Conservation (phyloP, 2,329 filamentous ascomycete species). For the Fusarium austroafricanum region DNA sequence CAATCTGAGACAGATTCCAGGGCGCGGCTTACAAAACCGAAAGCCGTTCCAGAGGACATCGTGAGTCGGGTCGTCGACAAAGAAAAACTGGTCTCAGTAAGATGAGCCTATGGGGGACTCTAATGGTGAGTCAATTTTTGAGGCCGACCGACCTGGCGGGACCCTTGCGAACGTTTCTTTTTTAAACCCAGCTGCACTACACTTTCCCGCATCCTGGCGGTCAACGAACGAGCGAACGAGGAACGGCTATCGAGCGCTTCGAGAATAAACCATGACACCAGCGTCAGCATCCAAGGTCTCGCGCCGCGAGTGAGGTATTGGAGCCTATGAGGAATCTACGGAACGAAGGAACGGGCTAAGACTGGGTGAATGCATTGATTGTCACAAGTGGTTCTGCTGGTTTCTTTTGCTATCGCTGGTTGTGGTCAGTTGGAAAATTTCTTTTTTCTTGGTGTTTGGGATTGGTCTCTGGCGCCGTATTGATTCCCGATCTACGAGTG, state of each 20-base stretch:
- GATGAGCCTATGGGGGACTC: conserved; percentile 19
- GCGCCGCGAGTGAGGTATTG: neutral
- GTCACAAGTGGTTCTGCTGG: conserved; percentile 5
- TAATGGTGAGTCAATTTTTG: conserved; percentile 27
- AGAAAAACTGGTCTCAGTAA: conserved; percentile 16
- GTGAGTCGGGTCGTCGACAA: conserved; percentile 21
- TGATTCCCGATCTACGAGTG: conserved; percentile 37
- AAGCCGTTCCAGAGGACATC: conserved; percentile 8
- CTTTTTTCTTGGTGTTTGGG: conserved; percentile 36
- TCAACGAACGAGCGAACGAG: conserved; percentile 30
- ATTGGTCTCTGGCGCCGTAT: conserved; percentile 22
- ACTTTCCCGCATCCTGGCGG: conserved; percentile 34
- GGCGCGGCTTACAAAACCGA: conserved; percentile 4
- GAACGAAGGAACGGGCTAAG: neutral
- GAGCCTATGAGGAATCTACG: conserved; percentile 1
- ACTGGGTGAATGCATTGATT: conserved; percentile 6
- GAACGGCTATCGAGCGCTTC: conserved; percentile 30
- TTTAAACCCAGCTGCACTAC: conserved; percentile 32
- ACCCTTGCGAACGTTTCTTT: conserved; percentile 39
- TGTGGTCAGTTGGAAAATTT: conserved; percentile 17
- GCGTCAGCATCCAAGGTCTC: conserved; percentile 2
- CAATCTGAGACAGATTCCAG: conserved; percentile 20
- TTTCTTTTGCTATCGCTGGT: conserved; percentile 10
- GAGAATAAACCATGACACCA: conserved; percentile 27
- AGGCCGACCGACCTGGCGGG: conserved; percentile 35